Base-by-base conservation (phyloP, 2,329 filamentous ascomycete genomes). In the Colletotrichum ledebouriae region DNA sequence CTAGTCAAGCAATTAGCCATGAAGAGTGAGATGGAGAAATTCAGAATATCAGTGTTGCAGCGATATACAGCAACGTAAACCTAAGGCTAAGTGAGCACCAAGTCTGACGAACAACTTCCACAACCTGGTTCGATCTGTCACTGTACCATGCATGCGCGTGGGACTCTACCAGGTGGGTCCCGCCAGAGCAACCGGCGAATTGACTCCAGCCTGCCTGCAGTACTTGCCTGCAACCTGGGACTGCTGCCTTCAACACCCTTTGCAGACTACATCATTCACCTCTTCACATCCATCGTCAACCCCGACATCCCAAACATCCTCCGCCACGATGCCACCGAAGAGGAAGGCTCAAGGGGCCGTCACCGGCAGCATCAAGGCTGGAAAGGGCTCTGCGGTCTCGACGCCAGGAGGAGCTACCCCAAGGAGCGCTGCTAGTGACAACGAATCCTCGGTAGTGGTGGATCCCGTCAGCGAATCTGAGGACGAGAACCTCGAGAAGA, bases 271-370 rank as follows among this genome's bases (percentile, higher is more conserved):
- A 65, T 65, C 55, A 49, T 68, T 47, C 33, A 39, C 55, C 55
- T 64, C 17, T 42, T 15, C 17, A 44, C 9, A 11, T 41, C 29
- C 33, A 42, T 29, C 15, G n/a, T n/a, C 25, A 37, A 29, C 22
- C 29, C n/a, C 49, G 15, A 53, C 34, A 53, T 53, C 29, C 29
- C 29, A 34, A 17, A 62, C 42, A 22, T 25, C 33, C 17, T 59
- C 33, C 34, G 55, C 69, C 72, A 77, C 67, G 66, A 93, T 94
- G 91, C 87, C 91, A 71, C 83, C 86, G 17, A 94, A 94, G 81
- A 86, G 91, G 76, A 93, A 93, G 82, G 90, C 90, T 69, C 75
- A 77, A 69, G 73, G 76, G 76, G 82, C 80, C 73, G 81, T 81
- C 65, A 79, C 82, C 65, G 84, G 82, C 60, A 79, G 80, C 44